Evolutionary conservation across 2,329 filamentous ascomycete genomes (phyloP).

Genomic region (Furcasterigmium furcatum): DNA sequence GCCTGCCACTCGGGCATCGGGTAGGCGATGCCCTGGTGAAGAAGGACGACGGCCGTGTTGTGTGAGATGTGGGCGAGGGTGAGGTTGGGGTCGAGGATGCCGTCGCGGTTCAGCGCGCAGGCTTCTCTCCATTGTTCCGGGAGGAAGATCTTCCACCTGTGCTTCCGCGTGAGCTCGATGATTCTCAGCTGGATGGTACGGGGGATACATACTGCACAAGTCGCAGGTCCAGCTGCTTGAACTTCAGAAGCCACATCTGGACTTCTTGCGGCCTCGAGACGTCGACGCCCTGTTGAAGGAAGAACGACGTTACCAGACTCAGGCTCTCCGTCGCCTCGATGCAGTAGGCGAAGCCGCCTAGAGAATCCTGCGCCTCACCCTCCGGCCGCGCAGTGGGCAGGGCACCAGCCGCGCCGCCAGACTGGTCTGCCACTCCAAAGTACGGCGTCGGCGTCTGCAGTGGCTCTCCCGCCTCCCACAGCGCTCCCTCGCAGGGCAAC

Average conservation of each 20-base stretch:
- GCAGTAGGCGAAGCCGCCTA: conserved; percentile 39
- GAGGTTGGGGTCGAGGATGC: conserved; percentile 39
- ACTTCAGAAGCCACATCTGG: conserved; percentile 37
- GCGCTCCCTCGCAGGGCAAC: conserved; percentile 32
- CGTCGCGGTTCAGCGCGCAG: conserved; percentile 33
- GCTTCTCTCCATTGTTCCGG: conserved; percentile 37
- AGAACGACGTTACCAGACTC: conserved; percentile 36
- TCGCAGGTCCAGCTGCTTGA: conserved; percentile 39
- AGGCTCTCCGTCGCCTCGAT: conserved; percentile 42
- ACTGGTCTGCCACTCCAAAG: conserved; percentile 33
- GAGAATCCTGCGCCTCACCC: conserved; percentile 18
- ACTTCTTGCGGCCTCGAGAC: conserved; percentile 29
- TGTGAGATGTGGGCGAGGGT: conserved; percentile 38
- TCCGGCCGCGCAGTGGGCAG: conserved; percentile 15
- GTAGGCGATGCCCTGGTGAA: conserved; percentile 37
- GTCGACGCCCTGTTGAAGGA: conserved; percentile 36
- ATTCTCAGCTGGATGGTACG: not conserved
- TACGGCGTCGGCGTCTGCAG: conserved; percentile 32
- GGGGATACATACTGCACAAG: conserved; percentile 30
- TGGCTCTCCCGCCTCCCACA: conserved; percentile 31
- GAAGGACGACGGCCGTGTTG: conserved; percentile 35
- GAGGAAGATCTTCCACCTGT: conserved; percentile 40
- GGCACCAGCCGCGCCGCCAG: conserved; percentile 11
- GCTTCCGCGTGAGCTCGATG: not conserved
- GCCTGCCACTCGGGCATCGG: conserved; percentile 24